Percentiles rank a stretch among this genome's conserved stretches.
Conservation (phyloP, 257 asterid species). For the Cynanchum wilfordii region DNA sequence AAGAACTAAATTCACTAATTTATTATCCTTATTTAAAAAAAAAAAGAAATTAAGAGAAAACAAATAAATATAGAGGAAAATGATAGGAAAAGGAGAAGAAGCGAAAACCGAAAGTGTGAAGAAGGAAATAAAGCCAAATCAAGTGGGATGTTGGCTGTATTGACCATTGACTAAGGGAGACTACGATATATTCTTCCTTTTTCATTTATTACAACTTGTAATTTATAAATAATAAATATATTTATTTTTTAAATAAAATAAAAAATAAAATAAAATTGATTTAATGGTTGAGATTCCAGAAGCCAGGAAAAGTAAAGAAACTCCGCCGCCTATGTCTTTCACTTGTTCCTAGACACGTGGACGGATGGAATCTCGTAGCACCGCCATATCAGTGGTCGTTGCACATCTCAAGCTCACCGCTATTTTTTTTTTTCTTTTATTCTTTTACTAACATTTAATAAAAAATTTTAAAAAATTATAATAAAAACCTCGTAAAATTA, state of each 20-base stretch:
- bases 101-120: not conserved
- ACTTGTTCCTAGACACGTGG: not conserved
- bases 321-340: slow-evolving; percentile 6
- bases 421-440: not conserved
- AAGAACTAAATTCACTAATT: too few species aligned
- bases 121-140: not conserved
- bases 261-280: too few species aligned
- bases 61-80: not conserved
- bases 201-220: too few species aligned
- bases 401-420: not conserved
- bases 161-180: slow-evolving; percentile 4
- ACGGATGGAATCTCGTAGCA: not conserved
- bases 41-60: too few species aligned
- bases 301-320: not conserved
- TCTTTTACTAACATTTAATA: too few species aligned
- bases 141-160: not conserved
- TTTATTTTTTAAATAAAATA: too few species aligned
- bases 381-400: not conserved
- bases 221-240: too few species aligned
- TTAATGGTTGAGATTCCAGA: not conserved
- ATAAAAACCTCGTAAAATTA: too few species aligned
- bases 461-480: too few species aligned
- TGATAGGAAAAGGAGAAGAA: not conserved
- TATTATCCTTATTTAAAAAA: too few species aligned
- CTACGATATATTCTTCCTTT: not conserved